Evolutionary conservation across 257 asterid species (phyloP), one percentile per base, ranked within the genome.

Genomic region (Gynochthodes officinalis): DNA sequence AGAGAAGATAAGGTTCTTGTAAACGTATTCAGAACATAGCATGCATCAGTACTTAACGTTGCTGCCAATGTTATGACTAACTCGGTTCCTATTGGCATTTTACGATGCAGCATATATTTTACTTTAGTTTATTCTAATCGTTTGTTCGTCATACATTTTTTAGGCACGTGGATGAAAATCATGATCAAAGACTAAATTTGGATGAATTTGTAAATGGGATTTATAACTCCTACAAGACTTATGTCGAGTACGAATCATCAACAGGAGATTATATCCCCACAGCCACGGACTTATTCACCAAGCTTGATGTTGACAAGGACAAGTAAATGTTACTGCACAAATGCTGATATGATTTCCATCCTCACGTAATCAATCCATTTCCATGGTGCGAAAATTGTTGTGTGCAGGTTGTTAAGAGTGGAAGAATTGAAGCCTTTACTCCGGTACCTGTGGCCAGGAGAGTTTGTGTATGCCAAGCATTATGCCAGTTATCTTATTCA

Each of bases 401-500:
- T 16, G 7, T 35, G 53, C 77, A 81, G 85, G 65, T 75, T 75
- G 37, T 46, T 81, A 70, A 68, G 78, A 75, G 75, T 64, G 32
- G 85, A 78, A 68, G 85, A 81, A 71, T 52, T 81, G 76, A 75
- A 75, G 69, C 82, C 85, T 15, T 43, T 75, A 48, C 10, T 75
- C 23, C 73, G 66, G 21, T 81, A 78, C 53, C 39, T 81, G 44
- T 53, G 60, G 43, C 85, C 85, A 1, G 85, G 85, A 67, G 85
- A 75, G 48, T 73, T 81, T 13, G 63, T 71, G 2, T 62, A 78
- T 39, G 77, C 85, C 37, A 81, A 71, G 55, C 68, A 71, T 33
- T 72, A 75, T 76, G 42, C 80, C 10, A 57, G 44, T 49, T 63
- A 67, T 68, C 71, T 81, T 68, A 75, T 81, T 33, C 67, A 75